Conservation (phyloP, 352 stramenopile genomes). For the Phytophthora sojae region DNA sequence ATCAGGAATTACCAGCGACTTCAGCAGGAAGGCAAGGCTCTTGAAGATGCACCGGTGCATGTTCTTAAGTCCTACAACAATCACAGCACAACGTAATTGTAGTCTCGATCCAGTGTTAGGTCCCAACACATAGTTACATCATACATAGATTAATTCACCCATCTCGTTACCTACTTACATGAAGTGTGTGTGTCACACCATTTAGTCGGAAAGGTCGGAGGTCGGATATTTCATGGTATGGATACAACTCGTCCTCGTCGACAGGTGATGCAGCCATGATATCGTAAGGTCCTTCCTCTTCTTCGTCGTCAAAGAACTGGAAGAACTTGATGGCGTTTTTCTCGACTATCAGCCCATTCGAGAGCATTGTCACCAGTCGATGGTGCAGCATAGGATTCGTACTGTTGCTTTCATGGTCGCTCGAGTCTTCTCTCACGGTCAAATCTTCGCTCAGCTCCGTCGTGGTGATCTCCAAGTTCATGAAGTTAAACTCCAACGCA, state of each 20-base stretch:
- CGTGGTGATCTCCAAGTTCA: constrained; percentile 57
- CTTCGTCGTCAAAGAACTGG: constrained; percentile 13
- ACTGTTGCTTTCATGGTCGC: constrained; percentile 25
- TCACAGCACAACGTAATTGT: too few relatives aligned
- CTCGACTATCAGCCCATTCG: constrained; percentile 35
- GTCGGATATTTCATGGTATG: too few relatives aligned
- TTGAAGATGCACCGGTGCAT: too few relatives aligned
- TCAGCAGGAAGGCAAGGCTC: too few relatives aligned
- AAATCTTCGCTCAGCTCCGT: constrained; percentile 42
- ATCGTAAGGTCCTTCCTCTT: constrained; percentile 16
- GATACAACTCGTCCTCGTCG: constrained; percentile 30
- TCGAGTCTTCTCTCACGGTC: constrained; percentile 51
- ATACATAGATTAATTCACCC: too few relatives aligned
- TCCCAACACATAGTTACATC: too few relatives aligned
- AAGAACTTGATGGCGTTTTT: constrained; percentile 51
- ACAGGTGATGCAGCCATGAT: constrained; percentile 39
- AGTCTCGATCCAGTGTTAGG: too few relatives aligned
- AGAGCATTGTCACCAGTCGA: constrained; percentile 36
- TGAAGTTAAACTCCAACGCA: constrained; percentile 49
- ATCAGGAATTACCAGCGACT: too few relatives aligned
- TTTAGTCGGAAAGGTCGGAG: too few relatives aligned
- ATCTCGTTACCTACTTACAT: too few relatives aligned
- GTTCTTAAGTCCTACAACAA: too few relatives aligned
- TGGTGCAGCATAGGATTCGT: constrained; percentile 40
- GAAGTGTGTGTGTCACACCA: too few relatives aligned